Evolutionary conservation across 2,329 filamentous ascomycete genomes (phyloP).

Genomic region (Metarhizium robertsii): DNA sequence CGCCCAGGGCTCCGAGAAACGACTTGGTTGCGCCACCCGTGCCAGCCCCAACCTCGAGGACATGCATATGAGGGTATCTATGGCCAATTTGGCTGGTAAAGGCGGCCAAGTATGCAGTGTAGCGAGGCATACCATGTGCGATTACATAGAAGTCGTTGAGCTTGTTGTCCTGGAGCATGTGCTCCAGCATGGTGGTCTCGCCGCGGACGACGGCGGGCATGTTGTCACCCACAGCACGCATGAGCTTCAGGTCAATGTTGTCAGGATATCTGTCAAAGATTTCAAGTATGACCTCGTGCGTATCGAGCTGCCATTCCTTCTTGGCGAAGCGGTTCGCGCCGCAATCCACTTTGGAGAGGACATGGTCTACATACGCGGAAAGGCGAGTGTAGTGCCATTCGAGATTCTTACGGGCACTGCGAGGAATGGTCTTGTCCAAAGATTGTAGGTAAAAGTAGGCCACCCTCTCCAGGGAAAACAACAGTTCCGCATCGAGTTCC

Average conservation of each 20-base stretch:
- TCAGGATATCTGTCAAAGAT: not conserved
- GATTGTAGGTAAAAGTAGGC: no score
- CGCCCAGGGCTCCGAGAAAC: conserved; percentile 22
- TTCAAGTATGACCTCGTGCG: not conserved
- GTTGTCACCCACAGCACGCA: not conserved
- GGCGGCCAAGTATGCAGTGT: not conserved
- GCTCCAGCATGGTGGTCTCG: not conserved
- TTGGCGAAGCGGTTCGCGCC: no score
- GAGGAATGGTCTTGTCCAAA: no score
- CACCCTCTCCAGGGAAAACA: no score
- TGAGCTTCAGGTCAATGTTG: not conserved
- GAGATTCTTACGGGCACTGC: no score
- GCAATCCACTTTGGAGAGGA: no score
- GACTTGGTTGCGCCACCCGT: conserved; percentile 29
- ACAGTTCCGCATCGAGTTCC: no score
- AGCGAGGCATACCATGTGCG: not conserved
- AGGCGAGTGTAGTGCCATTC: no score
- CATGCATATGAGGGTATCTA: conserved; percentile 29
- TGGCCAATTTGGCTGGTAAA: conserved; percentile 8
- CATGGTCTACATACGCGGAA: no score
- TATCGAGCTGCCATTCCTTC: not conserved
- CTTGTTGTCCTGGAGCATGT: not conserved
- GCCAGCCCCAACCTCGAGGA: conserved; percentile 34
- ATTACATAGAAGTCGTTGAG: not conserved
- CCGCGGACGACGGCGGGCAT: not conserved